Evolutionary conservation across 345 rosid species (phyloP).

Genomic region (Camelina hispida): DNA sequence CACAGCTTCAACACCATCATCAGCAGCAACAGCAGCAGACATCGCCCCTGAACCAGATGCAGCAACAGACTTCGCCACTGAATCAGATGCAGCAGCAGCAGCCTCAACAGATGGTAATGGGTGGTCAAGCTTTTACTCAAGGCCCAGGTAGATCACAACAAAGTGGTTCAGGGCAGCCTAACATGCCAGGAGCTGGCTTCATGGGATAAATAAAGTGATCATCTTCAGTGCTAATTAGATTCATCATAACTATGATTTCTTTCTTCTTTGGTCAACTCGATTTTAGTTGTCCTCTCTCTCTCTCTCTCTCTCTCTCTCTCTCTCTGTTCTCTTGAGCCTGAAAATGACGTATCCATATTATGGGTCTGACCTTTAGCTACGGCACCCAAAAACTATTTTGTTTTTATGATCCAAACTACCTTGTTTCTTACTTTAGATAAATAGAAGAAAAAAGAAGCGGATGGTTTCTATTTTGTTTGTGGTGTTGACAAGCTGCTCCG

Average conservation of each 20-base stretch:
- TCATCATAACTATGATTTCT: slow-evolving; percentile 10
- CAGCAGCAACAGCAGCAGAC: slow-evolving; percentile 49
- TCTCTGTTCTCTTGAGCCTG: slow-evolving; percentile 10
- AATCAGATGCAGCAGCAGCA: slow-evolving; percentile 43
- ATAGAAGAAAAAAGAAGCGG: slow-evolving; percentile 8
- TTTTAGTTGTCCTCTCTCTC: slow-evolving; percentile 12
- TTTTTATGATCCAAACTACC: not conserved
- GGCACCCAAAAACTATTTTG: slow-evolving; percentile 9
- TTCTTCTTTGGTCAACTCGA: slow-evolving; percentile 22
- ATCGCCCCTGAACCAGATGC: slow-evolving; percentile 38
- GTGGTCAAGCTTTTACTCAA: slow-evolving; percentile 70
- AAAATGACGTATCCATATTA: not conserved
- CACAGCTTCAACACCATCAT: slow-evolving; percentile 51
- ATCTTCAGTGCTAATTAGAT: slow-evolving; percentile 34
- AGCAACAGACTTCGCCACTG: slow-evolving; percentile 29
- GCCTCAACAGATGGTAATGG: slow-evolving; percentile 83
- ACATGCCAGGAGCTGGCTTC: slow-evolving; percentile 77
- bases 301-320: not conserved
- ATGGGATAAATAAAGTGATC: slow-evolving; percentile 45
- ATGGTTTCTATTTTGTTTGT: not conserved
- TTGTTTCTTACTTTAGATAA: no score
- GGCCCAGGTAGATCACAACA: slow-evolving; percentile 73
- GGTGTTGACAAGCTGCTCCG: not conserved
- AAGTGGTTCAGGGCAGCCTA: slow-evolving; percentile 53
- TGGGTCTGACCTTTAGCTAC: slow-evolving; percentile 19